Percentiles rank a stretch among this genome's conserved stretches.
Conservation (phyloP, 208 protist species). For the Acanthamoeba triangularis region DNA sequence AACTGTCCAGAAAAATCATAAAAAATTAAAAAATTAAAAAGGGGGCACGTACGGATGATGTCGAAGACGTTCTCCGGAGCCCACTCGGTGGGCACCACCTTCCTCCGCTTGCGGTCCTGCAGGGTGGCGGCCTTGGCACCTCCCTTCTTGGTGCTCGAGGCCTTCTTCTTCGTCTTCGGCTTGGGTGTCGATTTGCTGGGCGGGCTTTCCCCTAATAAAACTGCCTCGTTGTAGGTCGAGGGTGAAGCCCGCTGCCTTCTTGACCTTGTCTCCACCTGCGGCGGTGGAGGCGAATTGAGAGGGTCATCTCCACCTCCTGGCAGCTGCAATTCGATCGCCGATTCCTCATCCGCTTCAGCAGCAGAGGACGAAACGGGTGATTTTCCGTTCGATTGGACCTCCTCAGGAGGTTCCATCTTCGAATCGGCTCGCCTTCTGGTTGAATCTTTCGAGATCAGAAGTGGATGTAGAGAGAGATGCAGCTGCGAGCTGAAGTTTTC, state of each 20-base stretch:
- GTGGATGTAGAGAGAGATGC: neutral
- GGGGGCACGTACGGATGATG: constrained; percentile 49
- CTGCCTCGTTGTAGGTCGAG: neutral
- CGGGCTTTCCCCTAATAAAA: neutral
- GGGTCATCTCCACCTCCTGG: neutral
- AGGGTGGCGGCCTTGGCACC: neutral
- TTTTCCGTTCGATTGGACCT: neutral
- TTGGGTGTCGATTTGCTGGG: neutral
- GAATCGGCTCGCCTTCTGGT: neutral
- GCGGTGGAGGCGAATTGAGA: neutral
- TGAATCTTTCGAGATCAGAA: neutral
- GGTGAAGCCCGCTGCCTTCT: neutral
- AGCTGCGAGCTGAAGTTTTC: too few relatives aligned
- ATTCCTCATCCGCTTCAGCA: neutral
- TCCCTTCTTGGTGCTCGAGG: neutral
- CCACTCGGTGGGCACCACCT: constrained; percentile 48
- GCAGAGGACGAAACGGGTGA: neutral
- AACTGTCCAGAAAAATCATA: constrained; percentile 2
- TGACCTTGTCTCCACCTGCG: neutral
- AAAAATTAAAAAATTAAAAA: neutral
- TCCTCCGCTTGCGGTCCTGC: constrained; percentile 40
- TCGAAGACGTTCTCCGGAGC: constrained; percentile 72
- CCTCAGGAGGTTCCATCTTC: neutral
- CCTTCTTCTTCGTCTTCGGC: constrained; percentile 20
- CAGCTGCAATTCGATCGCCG: neutral